Conservation (phyloP, 257 asterid species). For the Gardenia jasminoides region DNA sequence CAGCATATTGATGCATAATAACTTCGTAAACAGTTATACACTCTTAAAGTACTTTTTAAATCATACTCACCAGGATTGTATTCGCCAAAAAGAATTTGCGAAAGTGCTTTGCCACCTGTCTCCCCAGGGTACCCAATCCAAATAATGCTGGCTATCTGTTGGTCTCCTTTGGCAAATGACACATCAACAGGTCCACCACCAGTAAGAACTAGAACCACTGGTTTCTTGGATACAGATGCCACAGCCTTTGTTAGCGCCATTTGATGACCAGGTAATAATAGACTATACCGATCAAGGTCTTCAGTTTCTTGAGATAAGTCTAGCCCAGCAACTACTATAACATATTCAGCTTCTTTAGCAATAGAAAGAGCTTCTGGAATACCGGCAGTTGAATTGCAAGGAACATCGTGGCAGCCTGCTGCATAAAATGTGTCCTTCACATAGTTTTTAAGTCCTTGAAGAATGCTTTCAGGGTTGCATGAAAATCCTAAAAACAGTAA, state of each 20-base stretch:
- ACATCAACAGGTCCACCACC: conserved; percentile 94
- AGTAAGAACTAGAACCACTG: conserved; percentile 68
- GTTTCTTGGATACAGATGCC: conserved; percentile 64
- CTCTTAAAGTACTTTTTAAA: background rate
- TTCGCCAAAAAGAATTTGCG: conserved; percentile 77
- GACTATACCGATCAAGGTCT: conserved; percentile 84
- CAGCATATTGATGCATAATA: background rate
- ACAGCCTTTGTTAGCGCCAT: conserved; percentile 48
- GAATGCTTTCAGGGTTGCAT: conserved; percentile 64
- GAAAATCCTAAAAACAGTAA: conserved; percentile 56
- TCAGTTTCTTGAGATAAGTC: conserved; percentile 88
- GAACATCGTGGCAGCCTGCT: conserved; percentile 63
- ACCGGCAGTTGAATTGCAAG: conserved; percentile 62
- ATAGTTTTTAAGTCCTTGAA: conserved; percentile 48
- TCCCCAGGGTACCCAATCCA: conserved; percentile 99
- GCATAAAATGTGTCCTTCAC: conserved; percentile 54
- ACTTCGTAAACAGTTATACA: background rate
- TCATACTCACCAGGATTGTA: conserved; percentile 71
- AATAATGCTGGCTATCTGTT: conserved; percentile 62
- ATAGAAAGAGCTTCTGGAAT: conserved; percentile 57
- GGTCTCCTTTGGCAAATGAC: conserved; percentile 64
- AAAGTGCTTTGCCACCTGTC: conserved; percentile 76
- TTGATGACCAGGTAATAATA: conserved; percentile 89
- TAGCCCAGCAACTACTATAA: conserved; percentile 70
- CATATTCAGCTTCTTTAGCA: conserved; percentile 63